Conservation (phyloP, 2,329 filamentous ascomycete species). For the Fusarium ambrosium region DNA sequence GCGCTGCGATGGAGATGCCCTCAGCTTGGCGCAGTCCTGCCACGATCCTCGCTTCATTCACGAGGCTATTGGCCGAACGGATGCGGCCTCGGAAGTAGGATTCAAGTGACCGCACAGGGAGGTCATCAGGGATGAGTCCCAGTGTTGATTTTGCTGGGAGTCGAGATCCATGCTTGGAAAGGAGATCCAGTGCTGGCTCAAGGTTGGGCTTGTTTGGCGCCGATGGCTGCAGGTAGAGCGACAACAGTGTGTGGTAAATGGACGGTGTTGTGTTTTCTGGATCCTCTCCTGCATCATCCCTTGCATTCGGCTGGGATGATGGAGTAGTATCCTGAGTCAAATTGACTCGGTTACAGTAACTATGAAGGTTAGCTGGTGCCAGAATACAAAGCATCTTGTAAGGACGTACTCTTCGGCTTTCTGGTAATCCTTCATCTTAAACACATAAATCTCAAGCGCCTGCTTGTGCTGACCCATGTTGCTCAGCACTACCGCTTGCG, state of each 20-base stretch:
- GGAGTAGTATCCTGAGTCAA: constrained; percentile 65
- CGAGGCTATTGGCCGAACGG: constrained; percentile 83
- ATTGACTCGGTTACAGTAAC: constrained; percentile 91
- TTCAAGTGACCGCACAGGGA: constrained; percentile 84
- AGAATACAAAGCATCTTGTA: background rate
- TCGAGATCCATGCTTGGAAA: constrained; percentile 93
- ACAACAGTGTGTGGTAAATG: constrained; percentile 92
- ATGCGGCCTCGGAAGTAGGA: constrained; percentile 95
- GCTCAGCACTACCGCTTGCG: constrained; percentile 89
- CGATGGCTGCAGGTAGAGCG: constrained; percentile 88
- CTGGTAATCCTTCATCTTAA: constrained; percentile 86
- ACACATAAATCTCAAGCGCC: constrained; percentile 97
- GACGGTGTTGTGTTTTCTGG: constrained; percentile 73
- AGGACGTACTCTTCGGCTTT: constrained; percentile 90
- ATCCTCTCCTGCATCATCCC: constrained; percentile 50
- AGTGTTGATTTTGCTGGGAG: constrained; percentile 90
- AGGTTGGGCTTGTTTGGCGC: constrained; percentile 79
- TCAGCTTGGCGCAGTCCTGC: constrained; percentile 82
- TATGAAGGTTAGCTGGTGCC: constrained; percentile 52
- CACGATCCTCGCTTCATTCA: constrained; percentile 85
- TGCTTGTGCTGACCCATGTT: constrained; percentile 97
- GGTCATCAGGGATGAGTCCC: constrained; percentile 83
- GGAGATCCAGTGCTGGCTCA: constrained; percentile 83
- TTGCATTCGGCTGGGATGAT: constrained; percentile 52
- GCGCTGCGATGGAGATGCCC: constrained; percentile 81